Evolutionary conservation across 805 yeast genomes (phyloP).

Genomic region (Yarrowia deformans): DNA sequence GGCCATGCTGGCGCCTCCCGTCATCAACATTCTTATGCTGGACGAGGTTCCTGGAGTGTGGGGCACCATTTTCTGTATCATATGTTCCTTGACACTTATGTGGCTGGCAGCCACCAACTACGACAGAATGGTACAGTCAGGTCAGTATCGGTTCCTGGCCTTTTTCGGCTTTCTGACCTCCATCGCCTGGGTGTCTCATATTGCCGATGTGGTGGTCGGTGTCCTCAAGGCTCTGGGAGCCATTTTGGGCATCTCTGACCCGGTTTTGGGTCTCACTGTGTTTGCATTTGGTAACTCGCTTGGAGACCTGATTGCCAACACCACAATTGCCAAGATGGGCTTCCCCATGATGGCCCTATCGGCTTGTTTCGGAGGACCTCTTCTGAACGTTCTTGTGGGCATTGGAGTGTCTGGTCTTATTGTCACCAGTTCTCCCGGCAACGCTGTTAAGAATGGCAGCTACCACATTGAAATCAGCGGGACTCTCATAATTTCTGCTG

Average conservation of each 20-base stretch:
- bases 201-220: conserved; percentile 74
- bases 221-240: conserved; percentile 68
- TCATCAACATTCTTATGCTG: conserved; percentile 44
- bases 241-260: conserved; percentile 70
- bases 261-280: conserved; percentile 82
- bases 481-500: conserved; percentile 55
- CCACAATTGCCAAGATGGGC: conserved; percentile 81
- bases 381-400: conserved; percentile 78
- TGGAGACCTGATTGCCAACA: conserved; percentile 86
- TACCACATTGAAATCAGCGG: conserved; percentile 52
- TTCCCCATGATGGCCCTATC: conserved; percentile 90
- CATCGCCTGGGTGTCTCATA: conserved; percentile 69
- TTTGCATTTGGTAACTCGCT: conserved; percentile 92
- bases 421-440: conserved; percentile 47
- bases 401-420: conserved; percentile 77
- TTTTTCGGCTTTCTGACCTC: conserved; percentile 69
- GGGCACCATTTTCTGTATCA: conserved; percentile 24
- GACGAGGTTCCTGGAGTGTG: conserved; percentile 16
- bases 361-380: conserved; percentile 94
- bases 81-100: conserved; percentile 39
- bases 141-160: conserved; percentile 43
- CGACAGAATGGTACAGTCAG: conserved; percentile 30
- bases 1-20: conserved; percentile 48
- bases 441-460: conserved; percentile 39
- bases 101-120: conserved; percentile 28